Evolutionary conservation across 2,329 filamentous ascomycete species (phyloP).

Genomic region (Nemania sp.): DNA sequence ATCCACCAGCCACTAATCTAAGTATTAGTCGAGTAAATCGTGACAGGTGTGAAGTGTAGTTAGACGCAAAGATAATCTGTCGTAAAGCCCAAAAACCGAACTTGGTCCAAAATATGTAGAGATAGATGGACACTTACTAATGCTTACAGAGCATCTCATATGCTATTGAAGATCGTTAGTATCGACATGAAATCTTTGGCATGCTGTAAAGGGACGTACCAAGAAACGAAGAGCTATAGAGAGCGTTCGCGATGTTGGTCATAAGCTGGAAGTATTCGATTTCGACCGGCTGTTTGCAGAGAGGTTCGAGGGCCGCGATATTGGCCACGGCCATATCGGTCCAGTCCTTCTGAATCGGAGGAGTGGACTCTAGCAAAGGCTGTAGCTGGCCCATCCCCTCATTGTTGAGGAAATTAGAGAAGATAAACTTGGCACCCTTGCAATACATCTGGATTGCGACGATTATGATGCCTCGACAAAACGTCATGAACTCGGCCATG

Average conservation of each 20-base stretch:
- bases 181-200: background rate
- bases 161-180: conserved; percentile 42
- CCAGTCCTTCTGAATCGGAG: conserved; percentile 50
- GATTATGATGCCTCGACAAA: conserved; percentile 60
- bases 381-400: conserved; percentile 47
- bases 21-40: background rate
- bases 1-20: conserved; percentile 55
- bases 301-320: conserved; percentile 46
- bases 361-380: conserved; percentile 50
- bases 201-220: conserved; percentile 44
- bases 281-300: conserved; percentile 50
- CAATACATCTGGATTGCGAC: conserved; percentile 58
- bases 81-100: no score
- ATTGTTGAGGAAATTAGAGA: conserved; percentile 49
- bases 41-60: no score
- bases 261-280: conserved; percentile 51
- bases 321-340: conserved; percentile 51
- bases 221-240: conserved; percentile 56
- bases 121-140: conserved; percentile 35
- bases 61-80: no score
- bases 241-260: conserved; percentile 52
- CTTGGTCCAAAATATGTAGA: background rate
- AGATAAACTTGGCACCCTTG: conserved; percentile 53
- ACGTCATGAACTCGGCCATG: conserved; percentile 63
- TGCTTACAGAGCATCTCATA: conserved; percentile 54